phyloP scores from a whole-genome alignment of 495 filamentous ascomycete genomes.

The Recurvomyces mirabilis region DNA sequence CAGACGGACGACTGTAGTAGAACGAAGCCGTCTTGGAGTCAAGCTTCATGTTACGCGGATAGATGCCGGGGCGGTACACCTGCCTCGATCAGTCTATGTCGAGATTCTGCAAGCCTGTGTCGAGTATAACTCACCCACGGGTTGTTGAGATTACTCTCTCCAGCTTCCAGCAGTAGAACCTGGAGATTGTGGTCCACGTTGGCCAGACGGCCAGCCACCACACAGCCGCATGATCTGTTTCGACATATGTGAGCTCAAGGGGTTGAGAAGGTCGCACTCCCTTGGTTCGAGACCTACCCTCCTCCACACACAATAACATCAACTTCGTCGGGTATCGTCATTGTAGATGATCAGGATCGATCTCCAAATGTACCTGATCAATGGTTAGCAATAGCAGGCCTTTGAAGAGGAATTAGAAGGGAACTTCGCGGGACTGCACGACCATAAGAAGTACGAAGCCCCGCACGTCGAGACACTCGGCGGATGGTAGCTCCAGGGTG shows the following conservation, averaged over 20 bases:
- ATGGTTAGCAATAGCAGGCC: too few species aligned
- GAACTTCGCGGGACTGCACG: too few species aligned
- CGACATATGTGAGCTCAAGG: too few species aligned
- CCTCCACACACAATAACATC: slow-evolving; percentile 79
- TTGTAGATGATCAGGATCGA: slow-evolving; percentile 10
- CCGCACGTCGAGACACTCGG: too few species aligned
- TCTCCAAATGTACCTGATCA: too few species aligned
- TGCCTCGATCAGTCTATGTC: background rate
- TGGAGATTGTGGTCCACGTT: slow-evolving; percentile 73
- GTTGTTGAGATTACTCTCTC: slow-evolving; percentile 72
- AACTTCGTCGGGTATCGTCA: slow-evolving; percentile 48
- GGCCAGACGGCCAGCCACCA: slow-evolving; percentile 66
- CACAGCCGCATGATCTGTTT: slow-evolving; percentile 37
- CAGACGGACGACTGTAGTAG: slow-evolving; percentile 65
- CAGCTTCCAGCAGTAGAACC: slow-evolving; percentile 67
- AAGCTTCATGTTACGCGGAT: slow-evolving; percentile 68
- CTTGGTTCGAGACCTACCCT: too few species aligned
- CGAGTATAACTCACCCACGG: slow-evolving; percentile 50
- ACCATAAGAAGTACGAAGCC: too few species aligned
- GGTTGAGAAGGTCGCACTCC: too few species aligned
- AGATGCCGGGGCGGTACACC: slow-evolving; percentile 60
- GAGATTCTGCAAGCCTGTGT: too few species aligned
- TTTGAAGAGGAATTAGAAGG: too few species aligned
- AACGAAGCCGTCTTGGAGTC: slow-evolving; percentile 81
- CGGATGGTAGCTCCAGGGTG: too few species aligned